Evolutionary conservation across 257 asterid species (phyloP), one percentile per base, ranked within the genome.

Genomic region (Salvia miltiorrhiza): DNA sequence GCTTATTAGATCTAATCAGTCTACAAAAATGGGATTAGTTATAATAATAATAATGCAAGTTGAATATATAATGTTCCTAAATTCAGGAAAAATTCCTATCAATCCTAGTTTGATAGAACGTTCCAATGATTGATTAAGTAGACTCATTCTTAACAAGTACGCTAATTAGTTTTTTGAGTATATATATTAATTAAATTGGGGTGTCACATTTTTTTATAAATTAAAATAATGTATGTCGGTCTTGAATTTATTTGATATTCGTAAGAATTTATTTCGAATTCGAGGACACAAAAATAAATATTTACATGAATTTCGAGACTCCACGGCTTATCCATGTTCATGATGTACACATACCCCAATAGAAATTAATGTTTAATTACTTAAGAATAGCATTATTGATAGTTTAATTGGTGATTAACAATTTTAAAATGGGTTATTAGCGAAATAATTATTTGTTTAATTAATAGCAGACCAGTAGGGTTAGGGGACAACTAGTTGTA

Each of bases 401-500:
- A n/a, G n/a, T n/a, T 2, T 20, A 39, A 60, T 35, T 33, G 48
- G 9, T 60, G 20, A 37, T 3, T 8, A 37, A 4, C 11, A 60
- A 37, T 60, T 37, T 17, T 3, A 28, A 55, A 26, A 10, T 55
- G 40, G 12, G 21, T 55, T 24, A 26, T 5, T 55, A 6, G 67
- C 24, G 14, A 47, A 71, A 4, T 1, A 8, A 16, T 53, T 52
- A n/a, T n/a, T n/a, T n/a, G 0, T 55, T 55, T 33, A 7, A 35
- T 39, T 61, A 54, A 0, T 32, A 32, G 6, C 8, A 19, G 43
- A 16, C 0, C 7, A 26, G 43, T 62, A 50, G 76, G 33, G 30
- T 32, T 11, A 50, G 73, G 77, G 71, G 50, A 61, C 82, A 73
- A 49, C 48, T 9, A 11, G 56, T 28, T 48, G 71, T 2, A 69